phyloP scores from a whole-genome alignment of 2,329 filamentous ascomycete species.

The Podosphaera leucotricha region DNA sequence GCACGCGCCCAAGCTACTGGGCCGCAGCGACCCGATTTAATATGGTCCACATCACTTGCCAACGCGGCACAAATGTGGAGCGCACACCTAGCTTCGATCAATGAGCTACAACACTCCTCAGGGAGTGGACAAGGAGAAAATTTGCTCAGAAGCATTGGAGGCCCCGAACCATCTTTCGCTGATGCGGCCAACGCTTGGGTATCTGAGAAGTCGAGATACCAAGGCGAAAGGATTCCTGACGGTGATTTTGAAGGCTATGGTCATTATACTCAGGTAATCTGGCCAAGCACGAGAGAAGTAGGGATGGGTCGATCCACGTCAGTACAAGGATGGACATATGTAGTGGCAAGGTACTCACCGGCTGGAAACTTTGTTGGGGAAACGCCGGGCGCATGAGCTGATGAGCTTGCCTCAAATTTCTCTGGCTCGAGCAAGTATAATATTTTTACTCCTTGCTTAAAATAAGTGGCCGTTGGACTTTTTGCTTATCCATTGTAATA shows the following conservation, averaged over 20 bases:
- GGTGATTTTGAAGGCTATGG: slow-evolving; percentile 2
- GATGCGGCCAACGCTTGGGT: background rate
- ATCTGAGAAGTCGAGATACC: slow-evolving; percentile 2
- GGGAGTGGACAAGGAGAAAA: slow-evolving; percentile 1
- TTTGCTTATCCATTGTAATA: too few relatives aligned
- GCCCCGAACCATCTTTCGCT: background rate
- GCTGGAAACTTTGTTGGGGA: background rate
- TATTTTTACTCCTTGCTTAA: too few relatives aligned
- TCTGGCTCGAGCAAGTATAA: too few relatives aligned
- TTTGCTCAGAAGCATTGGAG: background rate
- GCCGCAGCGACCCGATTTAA: background rate
- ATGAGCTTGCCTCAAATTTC: too few relatives aligned
- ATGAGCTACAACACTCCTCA: background rate
- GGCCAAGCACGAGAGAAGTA: slow-evolving; percentile 2
- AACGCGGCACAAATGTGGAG: background rate
- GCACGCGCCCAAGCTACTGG: background rate
- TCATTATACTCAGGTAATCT: slow-evolving; percentile 4
- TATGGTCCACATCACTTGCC: background rate
- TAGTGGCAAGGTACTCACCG: background rate
- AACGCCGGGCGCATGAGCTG: background rate
- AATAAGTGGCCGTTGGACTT: too few relatives aligned
- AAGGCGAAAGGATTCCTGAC: slow-evolving; percentile 1
- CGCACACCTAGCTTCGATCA: background rate
- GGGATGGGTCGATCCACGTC: slow-evolving; percentile 1
- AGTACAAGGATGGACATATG: background rate